phyloP scores from a whole-genome alignment of 2,329 filamentous ascomycete species.

The Phaeoacremonium minimum region DNA sequence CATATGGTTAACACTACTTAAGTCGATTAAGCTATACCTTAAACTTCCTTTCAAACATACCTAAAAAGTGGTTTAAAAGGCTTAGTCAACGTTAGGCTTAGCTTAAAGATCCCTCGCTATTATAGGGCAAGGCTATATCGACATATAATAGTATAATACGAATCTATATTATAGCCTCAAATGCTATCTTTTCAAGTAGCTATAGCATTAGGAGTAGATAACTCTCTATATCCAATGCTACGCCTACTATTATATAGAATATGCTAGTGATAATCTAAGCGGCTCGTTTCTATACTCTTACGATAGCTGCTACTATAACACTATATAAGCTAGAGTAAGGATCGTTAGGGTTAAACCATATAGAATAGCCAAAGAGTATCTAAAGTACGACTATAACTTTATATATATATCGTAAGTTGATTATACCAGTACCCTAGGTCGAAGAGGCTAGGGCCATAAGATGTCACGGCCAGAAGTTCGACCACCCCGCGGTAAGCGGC shows the following conservation, averaged over 20 bases:
- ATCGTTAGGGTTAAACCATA: constrained; percentile 14
- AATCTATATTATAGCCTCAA: constrained; percentile 16
- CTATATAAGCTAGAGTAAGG: constrained; percentile 5
- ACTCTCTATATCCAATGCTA: constrained; percentile 18
- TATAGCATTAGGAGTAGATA: constrained; percentile 15
- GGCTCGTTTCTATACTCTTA: constrained; percentile 16
- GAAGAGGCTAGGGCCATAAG: constrained; percentile 15
- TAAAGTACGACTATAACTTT: constrained; percentile 15
- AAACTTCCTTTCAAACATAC: constrained; percentile 7
- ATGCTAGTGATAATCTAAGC: constrained; percentile 20
- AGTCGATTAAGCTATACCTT: constrained; percentile 7
- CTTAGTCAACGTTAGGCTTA: constrained; percentile 3
- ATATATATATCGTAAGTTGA: constrained; percentile 19
- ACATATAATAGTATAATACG: constrained; percentile 9
- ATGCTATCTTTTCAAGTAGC: constrained; percentile 14
- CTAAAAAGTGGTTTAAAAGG: constrained; percentile 7
- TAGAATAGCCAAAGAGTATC: constrained; percentile 20
- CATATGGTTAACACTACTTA: constrained; percentile 12
- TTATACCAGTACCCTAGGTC: constrained; percentile 13
- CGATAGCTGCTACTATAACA: constrained; percentile 7
- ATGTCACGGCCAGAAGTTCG: no score
- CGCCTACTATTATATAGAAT: constrained; percentile 16
- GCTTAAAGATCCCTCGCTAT: background rate
- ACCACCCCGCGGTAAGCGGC: no score
- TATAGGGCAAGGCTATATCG: constrained; percentile 6